These are phyloP conservation scores for Laguncularia racemosa DNA, from an alignment of 345 rosid genomes.

Conservation along the genomic window DNA sequence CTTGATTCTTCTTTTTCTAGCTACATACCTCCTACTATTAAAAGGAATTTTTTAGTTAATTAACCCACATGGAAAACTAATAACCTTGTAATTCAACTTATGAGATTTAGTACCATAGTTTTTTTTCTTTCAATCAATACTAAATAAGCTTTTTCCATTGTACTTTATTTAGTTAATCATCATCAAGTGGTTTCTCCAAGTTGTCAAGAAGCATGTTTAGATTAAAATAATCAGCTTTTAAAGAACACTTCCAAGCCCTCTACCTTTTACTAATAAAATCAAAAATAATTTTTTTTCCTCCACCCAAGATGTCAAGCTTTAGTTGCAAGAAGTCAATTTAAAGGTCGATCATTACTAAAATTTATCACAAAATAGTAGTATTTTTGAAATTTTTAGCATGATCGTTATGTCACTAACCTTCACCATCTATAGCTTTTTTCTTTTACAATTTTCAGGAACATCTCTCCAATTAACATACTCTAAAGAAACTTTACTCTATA, in stretches of 20 bases:
- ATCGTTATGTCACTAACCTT: neutral
- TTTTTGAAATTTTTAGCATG: neutral
- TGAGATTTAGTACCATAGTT: neutral
- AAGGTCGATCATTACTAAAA: neutral
- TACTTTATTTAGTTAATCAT: neutral
- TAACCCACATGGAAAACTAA: no score
- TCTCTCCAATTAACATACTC: neutral
- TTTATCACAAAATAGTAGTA: neutral
- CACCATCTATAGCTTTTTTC: neutral
- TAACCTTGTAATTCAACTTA: no score
- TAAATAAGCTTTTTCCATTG: constrained; percentile 4
- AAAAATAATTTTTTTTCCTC: neutral
- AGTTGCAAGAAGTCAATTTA: neutral
- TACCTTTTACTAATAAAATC: neutral
- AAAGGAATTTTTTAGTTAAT: neutral
- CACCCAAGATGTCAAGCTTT: neutral
- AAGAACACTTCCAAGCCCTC: neutral
- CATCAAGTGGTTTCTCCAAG: neutral
- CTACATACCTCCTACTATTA: neutral
- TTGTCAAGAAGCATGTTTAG: neutral
- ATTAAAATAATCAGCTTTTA: neutral
- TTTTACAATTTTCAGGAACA: neutral
- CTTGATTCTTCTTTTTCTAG: neutral
- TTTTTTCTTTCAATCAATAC: constrained; percentile 3
- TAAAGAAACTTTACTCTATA: neutral